These are phyloP conservation scores for Candida ficus DNA, from an alignment of 805 yeast genomes.

Conservation along the genomic window DNA sequence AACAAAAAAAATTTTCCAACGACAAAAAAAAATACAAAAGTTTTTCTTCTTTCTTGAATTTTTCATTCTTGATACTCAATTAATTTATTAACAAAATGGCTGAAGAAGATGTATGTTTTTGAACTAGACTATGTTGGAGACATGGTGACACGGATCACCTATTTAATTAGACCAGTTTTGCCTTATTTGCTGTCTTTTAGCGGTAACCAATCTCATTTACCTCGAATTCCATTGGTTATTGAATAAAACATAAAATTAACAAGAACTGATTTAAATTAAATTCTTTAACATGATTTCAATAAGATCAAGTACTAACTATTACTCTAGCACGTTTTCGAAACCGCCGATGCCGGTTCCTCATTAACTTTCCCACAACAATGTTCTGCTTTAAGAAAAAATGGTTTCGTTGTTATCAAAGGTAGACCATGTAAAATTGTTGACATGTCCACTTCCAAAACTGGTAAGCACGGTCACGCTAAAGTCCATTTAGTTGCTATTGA, in stretches of 20 bases:
- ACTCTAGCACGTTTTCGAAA: conserved; percentile 82
- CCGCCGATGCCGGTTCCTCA: conserved; percentile 99
- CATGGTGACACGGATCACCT: too few relatives aligned
- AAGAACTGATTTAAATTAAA: neutral
- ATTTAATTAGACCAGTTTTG: too few relatives aligned
- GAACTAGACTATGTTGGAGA: too few relatives aligned
- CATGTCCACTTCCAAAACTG: conserved; percentile 99
- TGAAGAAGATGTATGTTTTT: conserved; percentile 28
- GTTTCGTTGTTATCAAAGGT: conserved; percentile 96
- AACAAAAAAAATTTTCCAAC: neutral
- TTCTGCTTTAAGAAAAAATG: conserved; percentile 99
- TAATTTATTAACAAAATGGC: conserved; percentile 20
- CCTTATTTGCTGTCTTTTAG: neutral
- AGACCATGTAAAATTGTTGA: conserved; percentile 99
- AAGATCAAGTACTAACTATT: conserved; percentile 3
- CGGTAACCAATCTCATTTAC: too few relatives aligned
- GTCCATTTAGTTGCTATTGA: conserved; percentile 99
- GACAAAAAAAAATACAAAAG: conserved; percentile 7
- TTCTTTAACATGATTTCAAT: neutral
- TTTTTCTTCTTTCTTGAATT: conserved; percentile 2
- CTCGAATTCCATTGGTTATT: neutral
- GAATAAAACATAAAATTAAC: neutral
- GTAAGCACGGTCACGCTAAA: conserved; percentile 99
- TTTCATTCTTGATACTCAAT: conserved; percentile 4
- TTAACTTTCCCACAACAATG: conserved; percentile 98